Conservation (phyloP, 1,284 basidiomycete genomes). For the Apiotrichum akiyoshidainum region DNA sequence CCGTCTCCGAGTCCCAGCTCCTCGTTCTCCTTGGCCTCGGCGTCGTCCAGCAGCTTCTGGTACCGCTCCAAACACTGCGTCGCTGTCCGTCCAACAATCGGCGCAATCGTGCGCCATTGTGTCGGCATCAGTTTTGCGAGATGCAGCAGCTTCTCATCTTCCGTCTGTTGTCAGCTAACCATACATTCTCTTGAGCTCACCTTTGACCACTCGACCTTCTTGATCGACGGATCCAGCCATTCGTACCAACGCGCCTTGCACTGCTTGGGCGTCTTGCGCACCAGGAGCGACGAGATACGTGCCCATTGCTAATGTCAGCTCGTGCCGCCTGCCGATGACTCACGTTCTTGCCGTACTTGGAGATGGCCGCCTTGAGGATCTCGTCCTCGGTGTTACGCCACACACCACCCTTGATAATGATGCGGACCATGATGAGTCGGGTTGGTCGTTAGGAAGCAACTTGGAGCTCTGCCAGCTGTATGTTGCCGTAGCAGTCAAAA, state of each 20-base stretch:
- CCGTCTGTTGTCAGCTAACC: constrained; percentile 59
- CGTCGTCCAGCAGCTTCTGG: constrained; percentile 95
- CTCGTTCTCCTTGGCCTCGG: constrained; percentile 89
- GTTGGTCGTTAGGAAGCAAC: too few relatives aligned
- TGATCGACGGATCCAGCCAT: constrained; percentile 99
- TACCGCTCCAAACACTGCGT: constrained; percentile 98
- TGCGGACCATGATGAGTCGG: constrained; percentile 58
- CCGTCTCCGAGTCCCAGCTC: constrained; percentile 86
- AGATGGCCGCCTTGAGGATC: constrained; percentile 93
- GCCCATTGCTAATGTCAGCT: constrained; percentile 61
- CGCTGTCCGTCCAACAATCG: constrained; percentile 97
- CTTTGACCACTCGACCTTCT: constrained; percentile 99
- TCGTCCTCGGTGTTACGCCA: constrained; percentile 71
- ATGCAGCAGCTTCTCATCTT: constrained; percentile 98
- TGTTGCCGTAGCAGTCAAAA: not conserved
- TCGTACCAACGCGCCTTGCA: constrained; percentile 99
- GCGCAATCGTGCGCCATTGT: constrained; percentile 99
- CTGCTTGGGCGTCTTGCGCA: constrained; percentile 98
- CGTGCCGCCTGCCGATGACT: constrained; percentile 25
- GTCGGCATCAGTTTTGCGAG: constrained; percentile 99
- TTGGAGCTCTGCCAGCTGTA: too few relatives aligned
- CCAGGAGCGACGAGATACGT: constrained; percentile 94
- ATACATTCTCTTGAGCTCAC: constrained; percentile 52
- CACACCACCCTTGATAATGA: constrained; percentile 88
- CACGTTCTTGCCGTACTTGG: constrained; percentile 95